Evolutionary conservation across 306 rosid species (phyloP).

Genomic region (Datisca glomerata): DNA sequence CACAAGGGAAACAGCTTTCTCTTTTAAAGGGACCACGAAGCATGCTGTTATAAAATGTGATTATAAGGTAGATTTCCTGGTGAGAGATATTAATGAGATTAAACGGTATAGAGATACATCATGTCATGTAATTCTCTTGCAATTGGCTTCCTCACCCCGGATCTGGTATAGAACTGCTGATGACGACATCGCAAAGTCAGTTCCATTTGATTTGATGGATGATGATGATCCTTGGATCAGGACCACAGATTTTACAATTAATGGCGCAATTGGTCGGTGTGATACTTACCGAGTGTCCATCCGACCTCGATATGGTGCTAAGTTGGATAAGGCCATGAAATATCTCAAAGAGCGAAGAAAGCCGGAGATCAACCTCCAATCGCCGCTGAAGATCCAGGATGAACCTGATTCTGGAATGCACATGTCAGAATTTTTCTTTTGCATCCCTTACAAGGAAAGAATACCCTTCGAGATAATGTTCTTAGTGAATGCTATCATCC

Average conservation of each 20-base stretch:
- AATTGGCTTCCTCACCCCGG: conserved; percentile 50
- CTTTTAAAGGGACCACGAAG: conserved; percentile 26
- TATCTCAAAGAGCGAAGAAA: conserved; percentile 46
- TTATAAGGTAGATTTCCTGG: conserved; percentile 59
- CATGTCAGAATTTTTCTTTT: conserved; percentile 46
- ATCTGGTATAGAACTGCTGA: conserved; percentile 79
- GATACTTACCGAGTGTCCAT: conserved; percentile 48
- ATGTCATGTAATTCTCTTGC: conserved; percentile 39
- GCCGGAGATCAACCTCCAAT: conserved; percentile 13
- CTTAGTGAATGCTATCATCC: conserved; percentile 56
- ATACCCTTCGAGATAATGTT: conserved; percentile 56
- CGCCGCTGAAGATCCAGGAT: conserved; percentile 26
- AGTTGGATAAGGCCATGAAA: conserved; percentile 39
- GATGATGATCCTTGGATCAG: conserved; percentile 95
- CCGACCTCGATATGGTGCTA: conserved; percentile 61
- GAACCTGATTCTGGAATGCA: conserved; percentile 54
- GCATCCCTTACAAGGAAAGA: conserved; percentile 24
- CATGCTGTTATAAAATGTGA: conserved; percentile 57
- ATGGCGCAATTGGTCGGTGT: conserved; percentile 80
- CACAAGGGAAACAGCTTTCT: conserved; percentile 45
- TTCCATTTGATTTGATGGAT: conserved; percentile 54
- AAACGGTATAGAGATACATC: conserved; percentile 33
- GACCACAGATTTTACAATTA: conserved; percentile 79
- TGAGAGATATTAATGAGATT: conserved; percentile 53
- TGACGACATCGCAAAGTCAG: conserved; percentile 54